Conservation (phyloP, 805 yeast genomes). For the Candida krabiensis region DNA sequence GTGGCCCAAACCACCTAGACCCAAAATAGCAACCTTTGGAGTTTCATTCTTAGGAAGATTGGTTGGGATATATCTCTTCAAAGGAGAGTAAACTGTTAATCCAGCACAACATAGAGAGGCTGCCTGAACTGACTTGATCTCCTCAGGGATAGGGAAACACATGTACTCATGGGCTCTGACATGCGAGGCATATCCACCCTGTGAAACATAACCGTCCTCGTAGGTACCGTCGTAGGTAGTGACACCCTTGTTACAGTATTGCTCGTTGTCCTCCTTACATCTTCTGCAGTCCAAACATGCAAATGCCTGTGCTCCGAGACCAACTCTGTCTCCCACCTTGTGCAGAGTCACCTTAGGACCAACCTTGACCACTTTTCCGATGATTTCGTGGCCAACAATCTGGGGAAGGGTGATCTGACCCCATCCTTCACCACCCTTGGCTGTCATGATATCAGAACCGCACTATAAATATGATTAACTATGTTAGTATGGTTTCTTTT, state of each 20-base stretch:
- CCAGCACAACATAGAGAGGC: conserved; percentile 56
- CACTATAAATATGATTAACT: conserved; percentile 42
- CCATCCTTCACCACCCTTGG: conserved; percentile 53
- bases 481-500: background rate
- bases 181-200: conserved; percentile 50
- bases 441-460: conserved; percentile 60
- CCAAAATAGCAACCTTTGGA: conserved; percentile 42
- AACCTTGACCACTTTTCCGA: conserved; percentile 41
- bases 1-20: conserved; percentile 50
- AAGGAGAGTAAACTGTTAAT: conserved; percentile 49
- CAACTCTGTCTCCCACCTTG: conserved; percentile 46
- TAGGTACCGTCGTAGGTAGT: conserved; percentile 42
- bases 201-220: conserved; percentile 36
- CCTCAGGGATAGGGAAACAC: conserved; percentile 47
- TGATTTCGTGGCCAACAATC: conserved; percentile 52
- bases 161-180: conserved; percentile 46
- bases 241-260: conserved; percentile 43
- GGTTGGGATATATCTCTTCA: conserved; percentile 38
- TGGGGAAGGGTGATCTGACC: conserved; percentile 38
- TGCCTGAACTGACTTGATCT: conserved; percentile 39
- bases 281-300: conserved; percentile 38
- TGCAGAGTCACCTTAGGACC: conserved; percentile 36
- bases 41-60: conserved; percentile 29
- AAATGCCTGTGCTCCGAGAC: conserved; percentile 44
- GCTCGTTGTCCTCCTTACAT: conserved; percentile 42